These are phyloP conservation scores for Xylaria scruposa DNA, from an alignment of 495 filamentous ascomycete genomes.

Conservation along the genomic window DNA sequence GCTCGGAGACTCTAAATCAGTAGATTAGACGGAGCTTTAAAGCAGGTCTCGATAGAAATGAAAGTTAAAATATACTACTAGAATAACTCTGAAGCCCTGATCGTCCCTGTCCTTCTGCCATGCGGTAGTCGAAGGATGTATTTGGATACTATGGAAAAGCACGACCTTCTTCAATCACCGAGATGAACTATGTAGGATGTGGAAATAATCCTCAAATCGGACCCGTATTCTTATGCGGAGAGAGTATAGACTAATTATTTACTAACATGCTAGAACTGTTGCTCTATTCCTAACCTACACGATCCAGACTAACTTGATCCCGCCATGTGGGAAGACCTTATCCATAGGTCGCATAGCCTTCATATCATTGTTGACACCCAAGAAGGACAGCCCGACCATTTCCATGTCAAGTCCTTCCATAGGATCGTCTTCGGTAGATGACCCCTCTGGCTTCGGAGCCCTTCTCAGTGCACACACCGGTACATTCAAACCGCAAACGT, in stretches of 20 bases:
- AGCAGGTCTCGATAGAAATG: neutral
- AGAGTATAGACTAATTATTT: neutral
- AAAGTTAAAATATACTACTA: no score
- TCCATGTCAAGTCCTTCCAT: neutral
- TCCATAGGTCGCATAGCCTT: neutral
- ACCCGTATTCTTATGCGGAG: neutral
- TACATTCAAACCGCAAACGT: slow-evolving; percentile 2
- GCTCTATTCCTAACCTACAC: neutral
- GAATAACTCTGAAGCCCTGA: no score
- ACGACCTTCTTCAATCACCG: neutral
- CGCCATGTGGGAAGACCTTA: neutral
- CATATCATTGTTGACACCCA: slow-evolving; percentile 11
- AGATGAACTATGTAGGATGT: neutral
- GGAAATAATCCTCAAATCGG: neutral
- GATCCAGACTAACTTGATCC: neutral
- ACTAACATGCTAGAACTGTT: neutral
- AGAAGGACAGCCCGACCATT: slow-evolving; percentile 8
- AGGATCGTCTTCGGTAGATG: neutral
- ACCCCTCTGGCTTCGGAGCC: neutral
- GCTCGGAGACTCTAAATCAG: neutral
- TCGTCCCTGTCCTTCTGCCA: neutral
- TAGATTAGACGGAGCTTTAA: neutral
- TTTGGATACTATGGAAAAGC: neutral
- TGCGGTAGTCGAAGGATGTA: neutral
- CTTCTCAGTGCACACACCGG: slow-evolving; percentile 14